These are phyloP conservation scores for Saccharomycopsis hybrid DNA, from an alignment of 1,139 yeast species.

Conservation along the genomic window DNA sequence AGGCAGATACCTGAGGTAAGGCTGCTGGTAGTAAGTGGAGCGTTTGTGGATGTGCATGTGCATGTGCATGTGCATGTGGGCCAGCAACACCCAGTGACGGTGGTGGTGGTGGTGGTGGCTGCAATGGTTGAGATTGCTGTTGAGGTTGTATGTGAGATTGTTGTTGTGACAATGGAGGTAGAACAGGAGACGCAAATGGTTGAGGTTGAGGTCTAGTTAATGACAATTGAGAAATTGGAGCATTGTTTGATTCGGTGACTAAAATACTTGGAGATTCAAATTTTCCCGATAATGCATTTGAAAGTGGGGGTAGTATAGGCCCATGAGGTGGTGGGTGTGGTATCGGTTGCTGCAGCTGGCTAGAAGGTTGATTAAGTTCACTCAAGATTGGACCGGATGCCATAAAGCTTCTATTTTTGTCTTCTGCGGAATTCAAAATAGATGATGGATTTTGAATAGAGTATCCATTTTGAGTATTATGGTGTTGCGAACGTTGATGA, in stretches of 20 bases:
- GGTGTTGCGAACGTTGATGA: not conserved
- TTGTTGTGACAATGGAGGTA: conserved; percentile 17
- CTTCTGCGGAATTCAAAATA: no score
- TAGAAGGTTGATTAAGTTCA: not conserved
- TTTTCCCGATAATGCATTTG: not conserved
- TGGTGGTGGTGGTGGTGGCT: no score
- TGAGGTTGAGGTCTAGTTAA: conserved; percentile 10
- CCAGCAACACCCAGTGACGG: no score
- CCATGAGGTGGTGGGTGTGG: not conserved
- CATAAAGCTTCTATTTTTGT: no score
- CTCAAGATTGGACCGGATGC: not conserved
- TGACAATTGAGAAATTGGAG: not conserved
- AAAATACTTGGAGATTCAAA: conserved; percentile 18
- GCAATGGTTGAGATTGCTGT: no score
- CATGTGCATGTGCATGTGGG: no score
- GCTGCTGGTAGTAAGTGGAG: not conserved
- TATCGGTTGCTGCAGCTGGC: no score
- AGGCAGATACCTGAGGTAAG: not conserved
- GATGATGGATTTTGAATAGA: no score
- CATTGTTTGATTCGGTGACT: not conserved
- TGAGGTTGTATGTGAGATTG: no score
- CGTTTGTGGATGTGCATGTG: no score
- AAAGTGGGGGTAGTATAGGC: conserved; percentile 2
- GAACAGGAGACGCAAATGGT: conserved; percentile 11
- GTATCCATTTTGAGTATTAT: no score